Evolutionary conservation across 345 rosid species (phyloP).

Genomic region (Lepidium aucheri): DNA sequence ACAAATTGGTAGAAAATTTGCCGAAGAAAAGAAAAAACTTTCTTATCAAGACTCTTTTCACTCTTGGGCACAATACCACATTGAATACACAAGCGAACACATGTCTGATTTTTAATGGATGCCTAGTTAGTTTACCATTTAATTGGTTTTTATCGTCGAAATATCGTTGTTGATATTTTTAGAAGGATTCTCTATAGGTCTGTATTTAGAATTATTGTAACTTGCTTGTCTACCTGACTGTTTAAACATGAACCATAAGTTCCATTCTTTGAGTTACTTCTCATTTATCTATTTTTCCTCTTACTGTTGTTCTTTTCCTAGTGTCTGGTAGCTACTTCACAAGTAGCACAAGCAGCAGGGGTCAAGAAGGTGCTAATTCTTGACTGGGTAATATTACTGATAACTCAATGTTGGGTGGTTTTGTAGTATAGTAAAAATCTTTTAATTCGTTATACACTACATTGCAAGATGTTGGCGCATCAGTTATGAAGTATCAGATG

Average conservation of each 20-base stretch:
- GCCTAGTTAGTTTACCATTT: constrained; percentile 41
- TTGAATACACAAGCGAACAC: constrained; percentile 50
- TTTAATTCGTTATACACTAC: background rate
- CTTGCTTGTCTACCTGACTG: background rate
- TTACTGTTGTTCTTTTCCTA: background rate
- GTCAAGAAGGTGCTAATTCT: constrained; percentile 88
- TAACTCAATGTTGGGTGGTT: constrained; percentile 21
- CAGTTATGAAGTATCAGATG: constrained; percentile 19
- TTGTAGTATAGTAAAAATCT: background rate
- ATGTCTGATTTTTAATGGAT: constrained; percentile 58
- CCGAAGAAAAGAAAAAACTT: constrained; percentile 61
- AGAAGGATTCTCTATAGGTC: constrained; percentile 72
- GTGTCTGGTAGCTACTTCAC: constrained; percentile 78
- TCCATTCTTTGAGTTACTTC: background rate
- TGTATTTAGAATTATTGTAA: background rate
- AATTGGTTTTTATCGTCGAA: background rate
- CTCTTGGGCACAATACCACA: constrained; percentile 72
- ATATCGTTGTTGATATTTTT: background rate
- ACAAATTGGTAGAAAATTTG: constrained; percentile 57
- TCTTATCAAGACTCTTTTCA: constrained; percentile 48
- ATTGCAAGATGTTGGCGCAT: too few species aligned
- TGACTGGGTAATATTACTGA: constrained; percentile 68
- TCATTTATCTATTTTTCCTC: background rate
- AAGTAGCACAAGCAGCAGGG: constrained; percentile 87
- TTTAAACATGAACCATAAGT: background rate